phyloP scores from a whole-genome alignment of 805 yeast species.

The Kuraishia hungarica region DNA sequence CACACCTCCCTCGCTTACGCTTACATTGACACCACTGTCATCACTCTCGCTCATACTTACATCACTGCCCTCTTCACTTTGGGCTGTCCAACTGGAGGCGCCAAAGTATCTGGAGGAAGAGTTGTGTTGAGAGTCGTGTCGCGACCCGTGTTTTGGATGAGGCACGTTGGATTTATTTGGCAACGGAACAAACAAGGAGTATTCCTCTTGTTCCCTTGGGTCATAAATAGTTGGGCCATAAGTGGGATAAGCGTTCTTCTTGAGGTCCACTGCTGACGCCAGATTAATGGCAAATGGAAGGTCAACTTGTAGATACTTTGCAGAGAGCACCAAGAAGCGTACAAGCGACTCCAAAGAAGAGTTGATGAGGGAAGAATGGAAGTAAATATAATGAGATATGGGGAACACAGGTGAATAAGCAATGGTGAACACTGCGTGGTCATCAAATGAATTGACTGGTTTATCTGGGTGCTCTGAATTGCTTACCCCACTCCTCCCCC shows the following conservation, averaged over 20 bases:
- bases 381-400: conserved; percentile 10
- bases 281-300: conserved; percentile 14
- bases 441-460: conserved; percentile 1
- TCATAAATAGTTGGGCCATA: not conserved
- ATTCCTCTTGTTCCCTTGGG: not conserved
- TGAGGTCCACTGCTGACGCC: conserved; percentile 1
- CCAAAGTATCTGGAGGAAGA: too few relatives aligned
- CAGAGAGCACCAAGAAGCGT: conserved; percentile 9
- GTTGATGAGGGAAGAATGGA: conserved; percentile 13
- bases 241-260: not conserved
- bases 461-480: not conserved
- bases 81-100: too few relatives aligned
- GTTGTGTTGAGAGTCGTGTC: too few relatives aligned
- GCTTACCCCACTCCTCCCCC: conserved; percentile 4
- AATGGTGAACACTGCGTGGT: conserved; percentile 5
- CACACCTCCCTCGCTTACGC: not conserved
- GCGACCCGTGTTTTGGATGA: conserved; percentile 3
- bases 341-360: conserved; percentile 13
- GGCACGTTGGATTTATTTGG: conserved; percentile 3
- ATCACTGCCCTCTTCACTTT: too few relatives aligned
- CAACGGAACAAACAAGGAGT: conserved; percentile 6
- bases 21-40: not conserved
- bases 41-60: not conserved
- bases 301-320: conserved; percentile 9
- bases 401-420: conserved; percentile 20